phyloP scores from a whole-genome alignment of 768 basidiomycete genomes.

The Serpula lacrymans region DNA sequence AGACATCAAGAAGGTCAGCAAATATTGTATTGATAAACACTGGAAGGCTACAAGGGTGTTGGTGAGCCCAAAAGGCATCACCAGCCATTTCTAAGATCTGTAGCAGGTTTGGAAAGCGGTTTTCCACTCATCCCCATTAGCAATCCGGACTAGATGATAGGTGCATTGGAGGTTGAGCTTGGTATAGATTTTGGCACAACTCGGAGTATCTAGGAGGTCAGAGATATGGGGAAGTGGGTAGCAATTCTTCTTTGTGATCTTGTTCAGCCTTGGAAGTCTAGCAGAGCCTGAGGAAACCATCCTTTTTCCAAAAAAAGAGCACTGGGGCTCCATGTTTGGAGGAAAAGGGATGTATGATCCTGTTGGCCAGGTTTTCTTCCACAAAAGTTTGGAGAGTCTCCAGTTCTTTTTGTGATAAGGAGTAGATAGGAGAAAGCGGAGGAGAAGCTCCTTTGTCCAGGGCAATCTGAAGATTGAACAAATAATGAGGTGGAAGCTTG shows the following conservation, averaged over 20 bases:
- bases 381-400: too few species aligned
- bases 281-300: slow-evolving; percentile 25
- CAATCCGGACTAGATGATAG: slow-evolving; percentile 42
- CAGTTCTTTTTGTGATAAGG: too few species aligned
- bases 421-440: too few species aligned
- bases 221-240: slow-evolving; percentile 34
- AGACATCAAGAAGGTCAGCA: too few species aligned
- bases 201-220: slow-evolving; percentile 26
- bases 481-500: too few species aligned
- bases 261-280: slow-evolving; percentile 32
- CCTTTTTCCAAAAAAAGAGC: slow-evolving; percentile 25
- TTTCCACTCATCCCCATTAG: slow-evolving; percentile 35
- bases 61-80: too few species aligned
- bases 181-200: slow-evolving; percentile 24
- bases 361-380: too few species aligned
- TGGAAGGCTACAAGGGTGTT: too few species aligned
- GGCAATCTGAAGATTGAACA: too few species aligned
- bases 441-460: too few species aligned
- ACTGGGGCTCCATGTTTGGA: slow-evolving; percentile 20
- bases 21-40: too few species aligned
- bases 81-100: too few species aligned
- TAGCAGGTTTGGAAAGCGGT: slow-evolving; percentile 35
- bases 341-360: slow-evolving; percentile 29
- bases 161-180: slow-evolving; percentile 36
- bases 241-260: slow-evolving; percentile 26